A percentile compares a stretch with the other conserved stretches of the same genome.
Evolutionary conservation across 2,329 filamentous ascomycete genomes (phyloP).

Genomic region (Aspergillus bombycis): DNA sequence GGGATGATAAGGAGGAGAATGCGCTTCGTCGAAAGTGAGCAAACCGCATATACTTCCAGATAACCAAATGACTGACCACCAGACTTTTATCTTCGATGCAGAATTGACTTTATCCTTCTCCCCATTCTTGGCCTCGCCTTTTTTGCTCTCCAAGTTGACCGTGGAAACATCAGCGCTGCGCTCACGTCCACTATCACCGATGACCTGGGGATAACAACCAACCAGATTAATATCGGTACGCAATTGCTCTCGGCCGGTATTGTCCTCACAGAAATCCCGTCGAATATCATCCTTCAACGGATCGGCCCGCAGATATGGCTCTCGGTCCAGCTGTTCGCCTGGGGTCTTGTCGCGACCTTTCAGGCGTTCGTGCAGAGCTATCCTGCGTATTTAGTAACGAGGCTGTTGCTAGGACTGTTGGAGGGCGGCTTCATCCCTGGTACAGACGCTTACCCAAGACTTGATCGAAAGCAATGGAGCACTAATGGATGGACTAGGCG

Average conservation of each 20-base stretch:
- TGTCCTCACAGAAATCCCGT: slow-evolving; percentile 53
- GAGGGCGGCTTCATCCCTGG: slow-evolving; percentile 62
- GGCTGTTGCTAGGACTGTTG: slow-evolving; percentile 57
- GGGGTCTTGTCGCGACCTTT: slow-evolving; percentile 57
- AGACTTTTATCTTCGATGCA: not conserved
- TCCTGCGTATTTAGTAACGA: slow-evolving; percentile 52
- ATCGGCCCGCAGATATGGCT: slow-evolving; percentile 59
- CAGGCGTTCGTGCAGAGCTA: slow-evolving; percentile 57
- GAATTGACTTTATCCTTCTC: slow-evolving; percentile 1
- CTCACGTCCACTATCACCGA: slow-evolving; percentile 56
- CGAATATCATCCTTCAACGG: slow-evolving; percentile 56
- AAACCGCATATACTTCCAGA: not conserved
- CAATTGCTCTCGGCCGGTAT: slow-evolving; percentile 57
- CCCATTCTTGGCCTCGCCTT: not conserved
- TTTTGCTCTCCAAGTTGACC: slow-evolving; percentile 27
- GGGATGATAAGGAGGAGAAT: slow-evolving; percentile 2
- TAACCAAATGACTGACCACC: not conserved
- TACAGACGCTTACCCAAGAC: slow-evolving; percentile 20
- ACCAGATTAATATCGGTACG: slow-evolving; percentile 59
- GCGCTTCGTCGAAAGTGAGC: slow-evolving; percentile 2
- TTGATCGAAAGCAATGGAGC: not conserved
- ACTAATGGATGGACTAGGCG: not conserved
- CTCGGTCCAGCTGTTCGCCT: slow-evolving; percentile 57
- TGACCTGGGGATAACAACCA: slow-evolving; percentile 54
- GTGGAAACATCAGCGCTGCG: slow-evolving; percentile 53